phyloP scores from a whole-genome alignment of 345 rosid genomes.

The Lepidium didymum region DNA sequence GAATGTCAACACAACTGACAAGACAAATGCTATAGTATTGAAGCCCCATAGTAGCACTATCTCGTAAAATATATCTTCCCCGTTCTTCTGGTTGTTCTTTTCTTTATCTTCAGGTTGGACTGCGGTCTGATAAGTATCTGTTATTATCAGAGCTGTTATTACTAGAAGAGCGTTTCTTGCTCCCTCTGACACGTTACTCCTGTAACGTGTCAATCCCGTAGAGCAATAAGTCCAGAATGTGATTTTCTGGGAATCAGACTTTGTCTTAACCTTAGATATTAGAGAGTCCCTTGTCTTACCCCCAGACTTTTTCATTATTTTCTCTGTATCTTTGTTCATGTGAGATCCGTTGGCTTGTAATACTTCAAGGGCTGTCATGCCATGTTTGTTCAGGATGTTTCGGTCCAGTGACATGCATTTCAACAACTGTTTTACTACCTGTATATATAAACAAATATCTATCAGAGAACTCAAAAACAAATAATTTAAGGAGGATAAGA shows the following conservation, averaged over 20 bases:
- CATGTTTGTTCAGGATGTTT: not conserved
- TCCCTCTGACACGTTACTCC: not conserved
- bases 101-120: not conserved
- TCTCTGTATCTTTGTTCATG: not conserved
- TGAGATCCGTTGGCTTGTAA: not conserved
- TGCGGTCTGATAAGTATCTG: not conserved
- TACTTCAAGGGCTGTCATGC: not conserved
- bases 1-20: slow-evolving; percentile 1
- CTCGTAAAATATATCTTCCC: not conserved
- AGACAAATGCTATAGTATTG: not conserved
- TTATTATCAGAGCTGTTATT: no score
- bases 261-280: not conserved
- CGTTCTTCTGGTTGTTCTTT: not conserved
- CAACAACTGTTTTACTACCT: not conserved
- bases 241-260: not conserved
- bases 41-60: not conserved
- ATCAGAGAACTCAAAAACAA: not conserved
- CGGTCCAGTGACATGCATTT: not conserved
- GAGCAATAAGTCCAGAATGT: not conserved
- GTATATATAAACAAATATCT: not conserved
- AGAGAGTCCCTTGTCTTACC: not conserved
- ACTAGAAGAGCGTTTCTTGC: no score
- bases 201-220: not conserved
- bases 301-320: not conserved
- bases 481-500: not conserved